phyloP scores from a whole-genome alignment of 2,329 filamentous ascomycete genomes.

The Emergomyces pasteurianus region DNA sequence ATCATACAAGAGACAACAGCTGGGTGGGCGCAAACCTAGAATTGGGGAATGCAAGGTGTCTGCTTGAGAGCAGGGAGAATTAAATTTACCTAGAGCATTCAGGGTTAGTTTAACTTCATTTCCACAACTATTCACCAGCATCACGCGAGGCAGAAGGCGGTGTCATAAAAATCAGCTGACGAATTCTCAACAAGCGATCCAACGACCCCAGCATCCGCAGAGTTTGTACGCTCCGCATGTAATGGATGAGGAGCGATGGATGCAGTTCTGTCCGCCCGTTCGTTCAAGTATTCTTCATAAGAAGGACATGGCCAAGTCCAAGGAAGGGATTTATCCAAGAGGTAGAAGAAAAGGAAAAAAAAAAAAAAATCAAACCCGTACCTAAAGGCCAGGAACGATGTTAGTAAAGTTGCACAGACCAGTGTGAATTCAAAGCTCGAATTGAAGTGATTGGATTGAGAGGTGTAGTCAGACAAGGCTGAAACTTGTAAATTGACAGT shows the following conservation, averaged over 20 bases:
- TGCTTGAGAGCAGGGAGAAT: constrained; percentile 1
- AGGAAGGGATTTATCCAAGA: constrained; percentile 11
- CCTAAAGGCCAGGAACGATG: constrained; percentile 1
- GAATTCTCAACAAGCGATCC: constrained; percentile 56
- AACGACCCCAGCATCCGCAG: constrained; percentile 42
- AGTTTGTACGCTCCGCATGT: constrained; percentile 53
- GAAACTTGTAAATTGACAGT: constrained; percentile 52
- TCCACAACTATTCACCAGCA: background rate
- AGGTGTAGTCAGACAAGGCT: constrained; percentile 52
- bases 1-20: constrained; percentile 43
- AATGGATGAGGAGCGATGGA: constrained; percentile 39
- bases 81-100: constrained; percentile 7
- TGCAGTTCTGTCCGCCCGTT: constrained; percentile 56
- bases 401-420: constrained; percentile 20
- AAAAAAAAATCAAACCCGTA: constrained; percentile 1
- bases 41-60: constrained; percentile 7
- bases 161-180: constrained; percentile 44
- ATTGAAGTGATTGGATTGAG: constrained; percentile 5
- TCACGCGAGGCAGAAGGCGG: background rate
- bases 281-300: constrained; percentile 55
- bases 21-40: constrained; percentile 10
- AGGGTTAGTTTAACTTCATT: constrained; percentile 12
- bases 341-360: too few species aligned
- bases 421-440: constrained; percentile 7
- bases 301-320: constrained; percentile 8